phyloP scores from a whole-genome alignment of 225 moss, liverwort and hornwort genomes.

The Polytrichum commune region DNA sequence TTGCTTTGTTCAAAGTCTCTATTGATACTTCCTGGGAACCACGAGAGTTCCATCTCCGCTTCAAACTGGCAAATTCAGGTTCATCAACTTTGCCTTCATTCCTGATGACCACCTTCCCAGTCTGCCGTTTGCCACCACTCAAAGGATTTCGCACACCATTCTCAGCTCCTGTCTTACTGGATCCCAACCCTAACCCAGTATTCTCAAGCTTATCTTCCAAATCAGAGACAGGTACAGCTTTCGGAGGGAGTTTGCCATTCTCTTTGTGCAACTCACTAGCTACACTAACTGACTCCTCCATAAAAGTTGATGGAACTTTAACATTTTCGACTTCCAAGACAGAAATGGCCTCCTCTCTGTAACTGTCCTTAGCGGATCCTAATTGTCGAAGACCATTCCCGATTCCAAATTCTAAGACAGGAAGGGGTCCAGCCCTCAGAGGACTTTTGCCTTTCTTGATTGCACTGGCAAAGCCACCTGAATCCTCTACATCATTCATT shows the following conservation, averaged over 20 bases:
- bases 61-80: slow-evolving; percentile 23
- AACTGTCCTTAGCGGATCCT: too few species aligned
- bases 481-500: slow-evolving; percentile 16
- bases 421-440: slow-evolving; percentile 11
- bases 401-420: background rate
- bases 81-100: slow-evolving; percentile 15
- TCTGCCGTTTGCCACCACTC: slow-evolving; percentile 5
- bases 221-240: slow-evolving; percentile 13
- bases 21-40: slow-evolving; percentile 17
- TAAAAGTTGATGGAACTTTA: background rate
- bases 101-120: slow-evolving; percentile 11
- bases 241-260: slow-evolving; percentile 10
- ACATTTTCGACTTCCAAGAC: too few species aligned
- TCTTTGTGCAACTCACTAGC: slow-evolving; percentile 19
- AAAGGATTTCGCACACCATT: slow-evolving; percentile 4
- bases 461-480: slow-evolving; percentile 17
- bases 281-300: slow-evolving; percentile 19
- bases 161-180: slow-evolving; percentile 13
- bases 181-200: slow-evolving; percentile 13
- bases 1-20: slow-evolving; percentile 25
- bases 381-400: too few species aligned
- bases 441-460: slow-evolving; percentile 18
- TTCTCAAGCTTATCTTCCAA: slow-evolving; percentile 9
- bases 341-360: too few species aligned
- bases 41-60: slow-evolving; percentile 27